Percentiles rank a stretch among this genome's conserved stretches.
phyloP scores from a whole-genome alignment of 768 basidiomycete species.

The Russula ochroleuca region DNA sequence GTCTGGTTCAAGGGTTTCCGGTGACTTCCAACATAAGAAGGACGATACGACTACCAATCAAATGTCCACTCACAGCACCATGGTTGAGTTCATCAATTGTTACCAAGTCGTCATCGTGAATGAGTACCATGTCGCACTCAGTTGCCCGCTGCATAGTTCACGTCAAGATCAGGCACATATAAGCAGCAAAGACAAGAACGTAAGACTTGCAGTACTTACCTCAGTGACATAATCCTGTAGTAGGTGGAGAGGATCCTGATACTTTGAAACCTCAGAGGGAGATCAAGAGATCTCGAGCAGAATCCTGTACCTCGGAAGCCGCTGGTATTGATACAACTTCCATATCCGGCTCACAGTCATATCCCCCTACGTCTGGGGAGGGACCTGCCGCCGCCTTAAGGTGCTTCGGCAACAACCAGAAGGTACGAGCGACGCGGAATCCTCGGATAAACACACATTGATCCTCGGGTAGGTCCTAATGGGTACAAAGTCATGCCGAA shows the following conservation, averaged over 20 bases:
- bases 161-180: not conserved
- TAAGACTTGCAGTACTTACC: not conserved
- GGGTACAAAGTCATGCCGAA: not conserved
- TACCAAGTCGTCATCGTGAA: not conserved
- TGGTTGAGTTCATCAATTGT: not conserved
- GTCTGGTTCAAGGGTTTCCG: not conserved
- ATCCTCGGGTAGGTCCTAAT: not conserved
- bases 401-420: not conserved
- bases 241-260: not conserved
- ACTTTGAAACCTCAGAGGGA: not conserved
- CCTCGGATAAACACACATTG: not conserved
- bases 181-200: not conserved
- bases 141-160: not conserved
- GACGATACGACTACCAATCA: not conserved
- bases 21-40: not conserved
- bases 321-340: not conserved
- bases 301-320: not conserved
- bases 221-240: not conserved
- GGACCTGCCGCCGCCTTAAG: not conserved
- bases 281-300: not conserved
- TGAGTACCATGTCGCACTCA: not conserved
- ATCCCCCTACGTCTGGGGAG: not conserved
- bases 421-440: not conserved
- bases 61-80: not conserved
- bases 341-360: not conserved